Evolutionary conservation across 768 basidiomycete species (phyloP).

Genomic region (Lepiota venenata): DNA sequence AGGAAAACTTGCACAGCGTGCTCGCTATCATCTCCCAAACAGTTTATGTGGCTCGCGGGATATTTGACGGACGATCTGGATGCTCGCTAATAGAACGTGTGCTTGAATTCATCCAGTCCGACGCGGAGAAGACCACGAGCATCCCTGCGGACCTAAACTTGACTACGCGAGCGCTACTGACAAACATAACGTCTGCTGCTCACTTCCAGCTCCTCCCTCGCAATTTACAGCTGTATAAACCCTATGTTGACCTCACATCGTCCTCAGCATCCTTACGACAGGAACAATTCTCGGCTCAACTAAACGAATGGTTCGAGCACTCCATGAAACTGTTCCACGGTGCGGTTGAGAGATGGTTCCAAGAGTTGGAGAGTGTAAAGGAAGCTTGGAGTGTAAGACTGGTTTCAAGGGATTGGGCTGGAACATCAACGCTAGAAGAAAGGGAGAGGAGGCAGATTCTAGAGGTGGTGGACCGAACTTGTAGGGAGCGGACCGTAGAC

Average conservation of each 20-base stretch:
- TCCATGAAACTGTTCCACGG: conserved; percentile 42
- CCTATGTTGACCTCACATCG: conserved; percentile 75
- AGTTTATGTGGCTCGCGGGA: conserved; percentile 46
- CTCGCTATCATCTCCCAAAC: conserved; percentile 60
- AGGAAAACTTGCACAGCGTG: conserved; percentile 45
- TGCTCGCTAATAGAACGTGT: conserved; percentile 44
- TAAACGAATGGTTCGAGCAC: conserved; percentile 63
- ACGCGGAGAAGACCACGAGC: conserved; percentile 20
- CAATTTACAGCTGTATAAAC: conserved; percentile 73
- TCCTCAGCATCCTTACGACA: conserved; percentile 49
- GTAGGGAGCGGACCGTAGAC: conserved; percentile 45
- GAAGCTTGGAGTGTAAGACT: conserved; percentile 73
- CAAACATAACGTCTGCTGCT: conserved; percentile 75
- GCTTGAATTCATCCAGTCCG: conserved; percentile 63
- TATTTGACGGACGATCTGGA: conserved; percentile 37
- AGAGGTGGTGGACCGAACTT: conserved; percentile 49
- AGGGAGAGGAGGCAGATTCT: conserved; percentile 44
- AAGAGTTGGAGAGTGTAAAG: conserved; percentile 51
- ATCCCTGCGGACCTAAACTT: conserved; percentile 55
- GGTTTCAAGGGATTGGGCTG: conserved; percentile 46
- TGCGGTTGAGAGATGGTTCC: conserved; percentile 54
- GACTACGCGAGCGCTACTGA: conserved; percentile 65
- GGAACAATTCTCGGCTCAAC: conserved; percentile 37
- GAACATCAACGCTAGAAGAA: conserved; percentile 38
- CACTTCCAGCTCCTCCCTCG: conserved; percentile 77